Evolutionary conservation across 768 basidiomycete genomes (phyloP), one percentile per base, ranked within the genome.

Genomic region (Rhodotorula graminis): DNA sequence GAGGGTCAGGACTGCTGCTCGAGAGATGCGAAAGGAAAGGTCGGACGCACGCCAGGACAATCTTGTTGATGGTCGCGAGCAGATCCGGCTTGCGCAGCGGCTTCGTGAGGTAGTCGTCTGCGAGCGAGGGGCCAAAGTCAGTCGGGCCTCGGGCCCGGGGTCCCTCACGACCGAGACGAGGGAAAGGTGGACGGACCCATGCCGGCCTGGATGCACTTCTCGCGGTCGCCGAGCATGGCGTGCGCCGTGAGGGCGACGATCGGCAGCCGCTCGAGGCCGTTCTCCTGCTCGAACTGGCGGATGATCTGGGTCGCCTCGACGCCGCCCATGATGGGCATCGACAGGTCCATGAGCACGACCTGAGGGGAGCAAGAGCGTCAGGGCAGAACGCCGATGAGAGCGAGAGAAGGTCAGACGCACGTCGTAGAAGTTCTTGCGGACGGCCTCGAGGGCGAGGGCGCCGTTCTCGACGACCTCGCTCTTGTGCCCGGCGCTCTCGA

Each of bases 401-500:
- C 25, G 44, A 46, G 27, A 72, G 55, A 59, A 63, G 53, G 42
- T 55, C 18, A 4, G 47, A 31, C 73, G 23, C 44, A 77, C 70
- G 50, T 79, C 78, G 71, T 79, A 78, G 42, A 74, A 76, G 57
- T 78, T 76, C 69, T 86, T 85, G 82, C 92, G 93, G 84, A 92
- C 93, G 53, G 90, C 89, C 79, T 97, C 93, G 47, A 97, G 88
- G 0, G 95, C 95, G 69, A 96, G 83, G 74, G 89, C 90, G 15
- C 95, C 95, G 79, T 99, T 98, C 84, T 98, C 95, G 27, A 94
- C 96, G 69, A 98, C 93, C 84, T 96, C 92, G 37, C 96, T 93
- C 16, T 87, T 86, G 79, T 98, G 96, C 0, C 96, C 94, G 67
- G 93, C 93, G 79, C 91, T 93, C 82, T 98, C 95, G 23, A 99